phyloP scores from a whole-genome alignment of 2,329 filamentous ascomycete genomes.

The Hysterium pulicare region DNA sequence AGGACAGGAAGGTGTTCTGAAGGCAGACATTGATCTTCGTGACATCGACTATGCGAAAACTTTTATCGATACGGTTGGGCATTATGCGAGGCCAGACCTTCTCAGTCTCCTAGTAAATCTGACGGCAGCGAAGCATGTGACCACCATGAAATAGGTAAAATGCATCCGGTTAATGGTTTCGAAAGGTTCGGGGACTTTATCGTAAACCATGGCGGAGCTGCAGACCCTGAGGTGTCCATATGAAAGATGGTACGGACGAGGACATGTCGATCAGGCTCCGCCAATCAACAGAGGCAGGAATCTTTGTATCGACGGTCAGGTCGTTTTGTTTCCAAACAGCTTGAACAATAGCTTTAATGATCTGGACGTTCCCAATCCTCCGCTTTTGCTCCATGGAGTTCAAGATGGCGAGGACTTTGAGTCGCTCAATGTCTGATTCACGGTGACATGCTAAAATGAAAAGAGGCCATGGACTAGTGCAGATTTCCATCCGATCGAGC shows the following conservation, averaged over 20 bases:
- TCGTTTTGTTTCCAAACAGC: constrained; percentile 48
- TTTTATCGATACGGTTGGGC: constrained; percentile 14
- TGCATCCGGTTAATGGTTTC: not conserved
- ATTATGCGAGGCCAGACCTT: constrained; percentile 16
- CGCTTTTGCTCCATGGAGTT: constrained; percentile 44
- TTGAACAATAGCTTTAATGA: constrained; percentile 45
- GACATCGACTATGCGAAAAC: constrained; percentile 17
- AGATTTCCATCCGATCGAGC: constrained; percentile 39
- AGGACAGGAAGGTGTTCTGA: constrained; percentile 35
- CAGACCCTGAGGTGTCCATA: constrained; percentile 29
- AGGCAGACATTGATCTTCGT: constrained; percentile 37
- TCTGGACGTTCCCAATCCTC: constrained; percentile 46
- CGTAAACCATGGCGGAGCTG: constrained; percentile 15
- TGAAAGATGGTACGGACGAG: constrained; percentile 19
- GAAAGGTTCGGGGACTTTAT: too few species aligned
- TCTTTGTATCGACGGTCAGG: constrained; percentile 34
- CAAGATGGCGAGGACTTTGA: constrained; percentile 40
- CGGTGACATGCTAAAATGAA: constrained; percentile 49
- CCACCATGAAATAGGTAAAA: constrained; percentile 10
- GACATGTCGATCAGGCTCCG: constrained; percentile 35
- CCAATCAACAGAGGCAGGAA: constrained; percentile 34
- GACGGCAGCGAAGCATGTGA: constrained; percentile 15
- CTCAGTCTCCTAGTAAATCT: constrained; percentile 15
- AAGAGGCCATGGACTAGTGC: constrained; percentile 50
- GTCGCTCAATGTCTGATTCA: constrained; percentile 41